Percentiles rank a stretch among this genome's conserved stretches.
phyloP scores from a whole-genome alignment of 2,329 filamentous ascomycete species.

The Fusarium sp. region DNA sequence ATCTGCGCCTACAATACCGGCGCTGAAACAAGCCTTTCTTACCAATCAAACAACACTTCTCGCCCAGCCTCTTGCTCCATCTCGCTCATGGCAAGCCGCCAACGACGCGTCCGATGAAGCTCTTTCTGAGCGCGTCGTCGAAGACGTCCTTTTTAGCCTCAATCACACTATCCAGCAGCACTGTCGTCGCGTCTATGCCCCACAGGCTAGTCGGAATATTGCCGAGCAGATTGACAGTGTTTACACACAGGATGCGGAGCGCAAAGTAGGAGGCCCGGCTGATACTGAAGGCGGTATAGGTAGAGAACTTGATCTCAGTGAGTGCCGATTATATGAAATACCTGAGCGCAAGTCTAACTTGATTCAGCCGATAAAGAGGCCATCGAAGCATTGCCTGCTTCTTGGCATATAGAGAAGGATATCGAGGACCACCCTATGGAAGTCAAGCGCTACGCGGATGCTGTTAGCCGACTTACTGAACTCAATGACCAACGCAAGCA shows the following conservation, averaged over 20 bases:
- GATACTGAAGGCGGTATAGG: slow-evolving; percentile 54
- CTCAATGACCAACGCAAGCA: slow-evolving; percentile 57
- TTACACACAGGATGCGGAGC: slow-evolving; percentile 65
- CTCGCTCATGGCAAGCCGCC: slow-evolving; percentile 62
- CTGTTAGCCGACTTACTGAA: slow-evolving; percentile 60
- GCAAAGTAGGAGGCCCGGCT: slow-evolving; percentile 51
- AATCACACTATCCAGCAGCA: slow-evolving; percentile 75
- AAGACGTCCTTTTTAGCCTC: slow-evolving; percentile 68
- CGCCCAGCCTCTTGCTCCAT: slow-evolving; percentile 67
- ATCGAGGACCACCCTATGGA: slow-evolving; percentile 56
- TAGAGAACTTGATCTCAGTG: slow-evolving; percentile 60
- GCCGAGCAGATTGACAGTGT: slow-evolving; percentile 78
- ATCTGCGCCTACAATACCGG: slow-evolving; percentile 65
- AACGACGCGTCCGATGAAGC: slow-evolving; percentile 57
- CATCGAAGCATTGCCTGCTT: slow-evolving; percentile 60
- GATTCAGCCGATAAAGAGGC: slow-evolving; percentile 54
- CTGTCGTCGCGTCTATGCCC: slow-evolving; percentile 72
- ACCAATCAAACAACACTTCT: slow-evolving; percentile 71
- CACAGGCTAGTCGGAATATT: slow-evolving; percentile 76
- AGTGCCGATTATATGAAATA: slow-evolving; percentile 10
- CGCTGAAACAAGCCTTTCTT: slow-evolving; percentile 74
- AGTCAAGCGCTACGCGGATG: slow-evolving; percentile 63
- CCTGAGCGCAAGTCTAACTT: neutral
- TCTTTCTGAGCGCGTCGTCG: slow-evolving; percentile 62
- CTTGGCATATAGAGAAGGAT: slow-evolving; percentile 60